Evolutionary conservation across 257 asterid genomes (phyloP).

Genomic region (Solanum paucissectum): DNA sequence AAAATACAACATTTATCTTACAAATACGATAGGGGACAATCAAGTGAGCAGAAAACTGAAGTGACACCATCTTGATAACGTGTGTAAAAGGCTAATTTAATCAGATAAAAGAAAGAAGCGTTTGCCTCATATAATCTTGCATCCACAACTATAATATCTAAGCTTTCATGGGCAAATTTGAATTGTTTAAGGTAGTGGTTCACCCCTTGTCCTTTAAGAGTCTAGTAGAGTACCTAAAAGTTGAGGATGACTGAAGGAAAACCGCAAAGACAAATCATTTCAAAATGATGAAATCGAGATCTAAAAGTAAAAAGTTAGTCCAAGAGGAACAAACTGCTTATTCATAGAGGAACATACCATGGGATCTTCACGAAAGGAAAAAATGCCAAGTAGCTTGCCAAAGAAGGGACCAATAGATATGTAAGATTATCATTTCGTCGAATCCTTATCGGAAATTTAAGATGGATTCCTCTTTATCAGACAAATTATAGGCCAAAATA

Average conservation of each 20-base stretch:
- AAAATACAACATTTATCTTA: not conserved
- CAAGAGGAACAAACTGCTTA: not conserved
- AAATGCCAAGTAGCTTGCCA: slow-evolving; percentile 34
- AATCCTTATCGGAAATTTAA: not conserved
- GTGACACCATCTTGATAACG: not conserved
- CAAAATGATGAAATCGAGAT: not conserved
- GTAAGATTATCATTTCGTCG: not conserved
- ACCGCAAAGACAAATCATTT: not conserved
- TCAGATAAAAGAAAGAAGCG: not conserved
- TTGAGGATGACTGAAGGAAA: slow-evolving; percentile 1
- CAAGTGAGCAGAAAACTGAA: not conserved
- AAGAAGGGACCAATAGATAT: not conserved
- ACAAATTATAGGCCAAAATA: not conserved
- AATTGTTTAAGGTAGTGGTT: slow-evolving; percentile 22
- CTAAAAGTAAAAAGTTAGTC: not conserved
- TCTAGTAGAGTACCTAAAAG: slow-evolving; percentile 41
- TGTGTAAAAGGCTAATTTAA: not conserved
- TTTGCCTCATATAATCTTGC: slow-evolving; percentile 41
- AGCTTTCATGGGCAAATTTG: slow-evolving; percentile 9
- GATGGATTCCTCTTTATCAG: not conserved
- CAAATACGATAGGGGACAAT: not conserved
- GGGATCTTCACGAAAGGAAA: slow-evolving; percentile 28
- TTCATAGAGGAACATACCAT: slow-evolving; percentile 28
- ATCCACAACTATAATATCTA: slow-evolving; percentile 41
- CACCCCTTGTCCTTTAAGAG: slow-evolving; percentile 15